Conservation (phyloP, 23 red algal species). For the Gracilariopsis chorda region DNA sequence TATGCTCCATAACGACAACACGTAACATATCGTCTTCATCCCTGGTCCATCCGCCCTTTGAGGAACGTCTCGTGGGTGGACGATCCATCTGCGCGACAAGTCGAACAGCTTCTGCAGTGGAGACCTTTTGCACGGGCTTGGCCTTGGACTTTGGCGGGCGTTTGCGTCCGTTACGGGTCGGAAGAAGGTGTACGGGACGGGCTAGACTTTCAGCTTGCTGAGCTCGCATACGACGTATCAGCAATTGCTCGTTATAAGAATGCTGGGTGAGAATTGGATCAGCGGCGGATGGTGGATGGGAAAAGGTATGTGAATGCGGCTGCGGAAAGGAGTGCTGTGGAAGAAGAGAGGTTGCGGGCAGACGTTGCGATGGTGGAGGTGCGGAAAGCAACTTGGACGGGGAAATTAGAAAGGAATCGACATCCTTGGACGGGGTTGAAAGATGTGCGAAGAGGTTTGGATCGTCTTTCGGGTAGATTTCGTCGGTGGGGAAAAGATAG, state of each 20-base stretch:
- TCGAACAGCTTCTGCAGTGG: conserved; percentile 46
- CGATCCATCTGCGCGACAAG: conserved; percentile 67
- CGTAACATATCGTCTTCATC: conserved; percentile 88
- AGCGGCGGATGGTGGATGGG: no score
- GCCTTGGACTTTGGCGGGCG: conserved; percentile 10
- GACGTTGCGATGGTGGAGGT: not conserved
- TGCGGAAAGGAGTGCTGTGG: not conserved
- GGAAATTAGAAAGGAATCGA: conserved; percentile 17
- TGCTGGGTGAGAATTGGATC: not conserved
- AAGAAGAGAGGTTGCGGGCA: not conserved
- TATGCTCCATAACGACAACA: conserved; percentile 69
- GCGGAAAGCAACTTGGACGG: not conserved
- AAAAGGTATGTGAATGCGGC: no score
- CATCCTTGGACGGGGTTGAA: not conserved
- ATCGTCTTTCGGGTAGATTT: conserved; percentile 14
- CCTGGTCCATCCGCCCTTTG: conserved; percentile 83
- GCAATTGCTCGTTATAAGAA: not conserved
- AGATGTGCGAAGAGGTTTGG: not conserved
- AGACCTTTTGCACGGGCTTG: conserved; percentile 20
- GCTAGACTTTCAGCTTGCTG: not conserved
- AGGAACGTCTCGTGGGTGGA: conserved; percentile 60
- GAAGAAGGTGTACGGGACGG: not conserved
- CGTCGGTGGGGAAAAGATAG: conserved; percentile 7
- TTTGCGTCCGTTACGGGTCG: conserved; percentile 6
- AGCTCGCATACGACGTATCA: conserved; percentile 3